Base-by-base conservation (phyloP, 2,329 filamentous ascomycete species). In the Metarhizium humberi region DNA sequence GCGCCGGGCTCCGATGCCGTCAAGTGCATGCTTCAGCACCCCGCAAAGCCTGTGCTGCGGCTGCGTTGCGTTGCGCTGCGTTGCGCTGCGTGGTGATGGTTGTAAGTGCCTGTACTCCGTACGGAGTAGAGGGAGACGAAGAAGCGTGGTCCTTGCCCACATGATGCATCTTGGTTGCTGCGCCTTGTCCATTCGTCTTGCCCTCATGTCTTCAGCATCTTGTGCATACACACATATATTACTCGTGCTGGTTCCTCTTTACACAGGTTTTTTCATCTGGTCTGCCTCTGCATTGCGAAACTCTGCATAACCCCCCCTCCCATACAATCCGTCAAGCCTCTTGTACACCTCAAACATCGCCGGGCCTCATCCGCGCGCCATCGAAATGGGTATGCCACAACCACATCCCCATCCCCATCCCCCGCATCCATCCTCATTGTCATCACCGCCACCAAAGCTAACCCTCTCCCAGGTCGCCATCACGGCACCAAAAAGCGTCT, bases 401-500 rank as follows among this genome's bases (percentile, higher is more conserved):
- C 54, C 46, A 55, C 43, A 53, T 52, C 46, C 49, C 52, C 43
- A 53, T 52, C 46, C 49, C 52, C 58, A 49, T 56, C 49, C 52
- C 32, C 32, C 6, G 32, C 32, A 34, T 34, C 32, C 32, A 34
- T 34, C 32, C 32, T 34, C 32, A 11, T 34, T 34, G 10, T 6
- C 32, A 11, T 34, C 3, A 6, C 32, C 32, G 32, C 20, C 49
- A 30, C 18, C 53, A 16, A 30, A 46, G 2, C 53, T 50, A 34
- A 38, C 8, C 32, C 14, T 16, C 14, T 45, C 29, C 16, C n/a
- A 58, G 56, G 47, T 16, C 54, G 54, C 29, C n/a, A 30, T 8
- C 42, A 56, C 49, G 61, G 63, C 56, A 65, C 63, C 60, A 75
- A 75, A 64, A 75, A 73, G 65, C 71, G 70, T 56, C 66, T 75